These are phyloP conservation scores for Suillus luteus DNA, from an alignment of 768 basidiomycete species.

Conservation along the genomic window DNA sequence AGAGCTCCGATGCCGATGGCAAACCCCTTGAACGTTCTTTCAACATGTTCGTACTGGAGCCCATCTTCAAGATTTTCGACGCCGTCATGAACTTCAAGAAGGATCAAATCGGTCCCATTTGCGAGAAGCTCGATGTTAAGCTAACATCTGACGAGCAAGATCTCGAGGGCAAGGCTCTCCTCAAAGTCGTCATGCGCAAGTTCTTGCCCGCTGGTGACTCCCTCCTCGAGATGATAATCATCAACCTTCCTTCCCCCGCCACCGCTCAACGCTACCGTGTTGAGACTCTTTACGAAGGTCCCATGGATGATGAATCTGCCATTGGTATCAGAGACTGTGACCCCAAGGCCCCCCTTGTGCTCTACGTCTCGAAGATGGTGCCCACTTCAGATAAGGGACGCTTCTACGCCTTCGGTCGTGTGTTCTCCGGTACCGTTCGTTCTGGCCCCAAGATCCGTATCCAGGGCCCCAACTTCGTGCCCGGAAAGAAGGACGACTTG, in stretches of 20 bases:
- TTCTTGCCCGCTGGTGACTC: constrained; percentile 99
- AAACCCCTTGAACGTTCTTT: constrained; percentile 97
- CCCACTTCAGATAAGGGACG: constrained; percentile 99
- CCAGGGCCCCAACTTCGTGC: constrained; percentile 98
- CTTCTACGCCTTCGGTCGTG: constrained; percentile 99
- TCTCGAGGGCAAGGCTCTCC: constrained; percentile 91
- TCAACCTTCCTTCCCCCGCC: constrained; percentile 95
- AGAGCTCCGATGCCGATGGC: constrained; percentile 71
- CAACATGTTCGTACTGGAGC: constrained; percentile 97
- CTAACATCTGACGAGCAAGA: constrained; percentile 88
- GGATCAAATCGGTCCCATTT: constrained; percentile 77
- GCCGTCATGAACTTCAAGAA: constrained; percentile 99
- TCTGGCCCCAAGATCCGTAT: constrained; percentile 99
- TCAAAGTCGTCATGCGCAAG: constrained; percentile 98
- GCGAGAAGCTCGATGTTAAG: constrained; percentile 95
- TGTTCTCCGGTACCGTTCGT: constrained; percentile 97
- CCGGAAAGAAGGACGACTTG: constrained; percentile 98
- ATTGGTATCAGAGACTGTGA: constrained; percentile 98
- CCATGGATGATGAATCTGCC: constrained; percentile 99
- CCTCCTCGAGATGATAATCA: constrained; percentile 99
- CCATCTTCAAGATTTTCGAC: constrained; percentile 98
- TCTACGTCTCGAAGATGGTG: constrained; percentile 99
- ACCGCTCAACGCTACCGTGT: constrained; percentile 99
- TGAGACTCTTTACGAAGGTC: constrained; percentile 99
- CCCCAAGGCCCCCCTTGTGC: constrained; percentile 92